Percentiles rank a stretch among this genome's conserved stretches.
These are phyloP conservation scores for Rhizopus stolonifer DNA, from an alignment of 371 early-diverging fungal species.

Conservation along the genomic window DNA sequence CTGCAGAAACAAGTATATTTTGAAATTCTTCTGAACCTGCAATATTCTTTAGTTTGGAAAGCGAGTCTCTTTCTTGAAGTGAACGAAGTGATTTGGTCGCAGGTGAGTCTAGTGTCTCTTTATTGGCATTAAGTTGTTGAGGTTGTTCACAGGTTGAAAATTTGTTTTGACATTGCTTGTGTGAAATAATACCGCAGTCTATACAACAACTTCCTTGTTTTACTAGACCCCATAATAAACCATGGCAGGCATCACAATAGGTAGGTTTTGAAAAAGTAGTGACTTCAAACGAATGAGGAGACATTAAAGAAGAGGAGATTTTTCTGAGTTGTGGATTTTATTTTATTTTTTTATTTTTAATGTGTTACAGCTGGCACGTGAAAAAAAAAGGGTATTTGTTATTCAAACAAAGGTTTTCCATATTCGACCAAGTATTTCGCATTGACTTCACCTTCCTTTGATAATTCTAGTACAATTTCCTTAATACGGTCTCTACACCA, in stretches of 20 bases:
- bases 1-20: slow-evolving; percentile 41
- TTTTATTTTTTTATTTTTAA: background rate
- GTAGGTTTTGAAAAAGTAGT: slow-evolving; percentile 17
- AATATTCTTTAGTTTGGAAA: slow-evolving; percentile 4
- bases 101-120: slow-evolving; percentile 16
- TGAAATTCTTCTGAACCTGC: slow-evolving; percentile 30
- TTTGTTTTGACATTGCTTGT: slow-evolving; percentile 12
- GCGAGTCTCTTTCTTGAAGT: slow-evolving; percentile 11
- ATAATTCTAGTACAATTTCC: slow-evolving; percentile 20
- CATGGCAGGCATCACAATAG: slow-evolving; percentile 27
- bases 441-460: slow-evolving; percentile 25
- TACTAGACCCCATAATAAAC: slow-evolving; percentile 26
- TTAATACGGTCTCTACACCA: slow-evolving; percentile 38
- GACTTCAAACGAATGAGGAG: slow-evolving; percentile 21
- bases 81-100: slow-evolving; percentile 27
- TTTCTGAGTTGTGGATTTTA: background rate
- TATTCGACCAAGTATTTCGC: slow-evolving; percentile 34
- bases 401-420: slow-evolving; percentile 25
- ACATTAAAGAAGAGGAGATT: slow-evolving; percentile 3
- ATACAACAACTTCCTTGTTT: slow-evolving; percentile 22
- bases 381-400: background rate
- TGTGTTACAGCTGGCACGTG: background rate
- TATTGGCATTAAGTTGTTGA: background rate
- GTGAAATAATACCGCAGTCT: slow-evolving; percentile 21
- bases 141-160: slow-evolving; percentile 4